Evolutionary conservation across 2,329 filamentous ascomycete species (phyloP), one percentile per base, ranked within the genome.

Genomic region (Verticillium klebahnii): DNA sequence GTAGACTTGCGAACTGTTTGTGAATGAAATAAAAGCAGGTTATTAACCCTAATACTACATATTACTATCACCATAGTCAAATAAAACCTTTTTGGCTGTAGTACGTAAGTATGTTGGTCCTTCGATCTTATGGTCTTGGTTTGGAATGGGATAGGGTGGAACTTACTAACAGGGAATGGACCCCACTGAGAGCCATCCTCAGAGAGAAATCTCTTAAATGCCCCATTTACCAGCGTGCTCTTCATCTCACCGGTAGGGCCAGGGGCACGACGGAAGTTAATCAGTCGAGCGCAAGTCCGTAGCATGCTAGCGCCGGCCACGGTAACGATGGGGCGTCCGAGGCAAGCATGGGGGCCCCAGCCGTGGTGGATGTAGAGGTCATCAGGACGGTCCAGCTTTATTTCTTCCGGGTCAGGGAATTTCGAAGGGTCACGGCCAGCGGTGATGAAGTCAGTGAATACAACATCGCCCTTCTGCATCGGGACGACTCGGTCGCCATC

Each of bases 291-390:
- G 57, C 60, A 64, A 2, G 40, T 58, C 17, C 62, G 62, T 19
- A 64, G 58, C 54, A 59, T 58, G 57, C 60, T 58, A 31, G 62
- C 62, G 12, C 23, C 60, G 15, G 62, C 62, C 34, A 62, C 55
- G 25, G 60, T 64, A n/a, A 62, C 60, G 25, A 64, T 62, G 14
- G 37, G 19, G 11, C 55, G 57, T 15, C 62, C 62, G 17, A 62
- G 60, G 39, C 56, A 57, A 11, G 56, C 31, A 25, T 57, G 56
- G 19, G 56, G 56, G 14, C 56, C 56, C 56, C 56, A 40, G 39
- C 82, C 82, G 64, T 80, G 81, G 69, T 81, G 77, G 63, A 85
- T 79, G 68, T 86, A 86, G 1, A 72, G 73, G 9, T 80, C 77
- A 31, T 81, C 66, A 1, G 78, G 80, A 5, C 84, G 78, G 66